These are phyloP conservation scores for Glaciozyma martinii DNA, from an alignment of 768 basidiomycete genomes.

Conservation along the genomic window DNA sequence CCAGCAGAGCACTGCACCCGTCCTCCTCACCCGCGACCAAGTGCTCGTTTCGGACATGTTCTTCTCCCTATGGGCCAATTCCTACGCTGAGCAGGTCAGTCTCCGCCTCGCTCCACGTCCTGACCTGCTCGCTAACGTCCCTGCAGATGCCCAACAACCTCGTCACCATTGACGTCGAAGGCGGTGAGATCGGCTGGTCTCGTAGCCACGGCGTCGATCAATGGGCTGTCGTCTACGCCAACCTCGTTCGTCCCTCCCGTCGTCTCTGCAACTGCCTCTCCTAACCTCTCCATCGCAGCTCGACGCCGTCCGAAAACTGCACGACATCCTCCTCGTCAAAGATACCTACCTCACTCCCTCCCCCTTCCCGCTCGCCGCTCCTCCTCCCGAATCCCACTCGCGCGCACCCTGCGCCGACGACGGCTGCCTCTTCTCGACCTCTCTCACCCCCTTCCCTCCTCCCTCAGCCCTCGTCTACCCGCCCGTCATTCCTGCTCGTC, in stretches of 20 bases:
- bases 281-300: neutral
- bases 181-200: slow-evolving; percentile 15
- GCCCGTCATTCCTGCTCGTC: neutral
- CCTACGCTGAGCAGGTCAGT: slow-evolving; percentile 24
- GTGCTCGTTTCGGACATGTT: slow-evolving; percentile 19
- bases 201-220: slow-evolving; percentile 7
- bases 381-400: slow-evolving; percentile 18
- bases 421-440: slow-evolving; percentile 29
- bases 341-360: slow-evolving; percentile 12
- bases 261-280: neutral
- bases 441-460: slow-evolving; percentile 20
- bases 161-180: slow-evolving; percentile 18
- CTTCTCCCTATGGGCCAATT: slow-evolving; percentile 30
- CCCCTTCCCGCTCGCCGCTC: slow-evolving; percentile 23
- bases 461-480: slow-evolving; percentile 5
- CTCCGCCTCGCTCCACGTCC: neutral
- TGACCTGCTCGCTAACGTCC: neutral
- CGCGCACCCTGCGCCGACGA: slow-evolving; percentile 29
- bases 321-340: slow-evolving; percentile 14
- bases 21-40: slow-evolving; percentile 9
- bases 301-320: slow-evolving; percentile 13
- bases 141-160: slow-evolving; percentile 10
- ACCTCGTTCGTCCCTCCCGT: slow-evolving; percentile 6
- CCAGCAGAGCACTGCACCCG: slow-evolving; percentile 13
- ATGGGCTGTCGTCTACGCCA: slow-evolving; percentile 8